A percentile compares a stretch with the other conserved stretches of the same genome.
Evolutionary conservation across 257 asterid species (phyloP).

Genomic region (Solanum medicagineum): DNA sequence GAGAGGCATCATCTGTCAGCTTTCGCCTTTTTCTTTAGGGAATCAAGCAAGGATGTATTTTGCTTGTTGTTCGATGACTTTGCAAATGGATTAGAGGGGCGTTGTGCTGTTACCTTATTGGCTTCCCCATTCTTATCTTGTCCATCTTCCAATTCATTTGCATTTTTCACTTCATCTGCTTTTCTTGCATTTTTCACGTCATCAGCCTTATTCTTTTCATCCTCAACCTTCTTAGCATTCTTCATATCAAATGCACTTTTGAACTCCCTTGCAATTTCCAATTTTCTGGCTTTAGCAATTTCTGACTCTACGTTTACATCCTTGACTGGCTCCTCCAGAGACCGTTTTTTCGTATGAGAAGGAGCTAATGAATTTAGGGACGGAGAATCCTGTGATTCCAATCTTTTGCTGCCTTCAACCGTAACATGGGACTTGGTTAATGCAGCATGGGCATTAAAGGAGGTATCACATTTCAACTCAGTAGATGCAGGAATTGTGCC

Average conservation of each 20-base stretch:
- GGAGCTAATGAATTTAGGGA: constrained; percentile 16
- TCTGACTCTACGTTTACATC: constrained; percentile 19
- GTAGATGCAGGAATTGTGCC: constrained; percentile 7
- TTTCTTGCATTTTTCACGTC: background rate
- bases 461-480: constrained; percentile 10
- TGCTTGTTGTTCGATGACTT: constrained; percentile 49
- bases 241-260: constrained; percentile 9
- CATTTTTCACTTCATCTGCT: background rate
- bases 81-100: constrained; percentile 81
- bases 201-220: background rate
- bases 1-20: background rate
- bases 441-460: constrained; percentile 12
- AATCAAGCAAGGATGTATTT: constrained; percentile 44
- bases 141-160: background rate
- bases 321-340: constrained; percentile 21
- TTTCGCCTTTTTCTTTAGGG: constrained; percentile 55
- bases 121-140: constrained; percentile 8
- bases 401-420: constrained; percentile 26
- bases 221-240: background rate
- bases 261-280: constrained; percentile 22
- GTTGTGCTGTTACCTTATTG: constrained; percentile 15
- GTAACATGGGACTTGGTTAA: constrained; percentile 11
- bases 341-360: constrained; percentile 12
- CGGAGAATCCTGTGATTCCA: constrained; percentile 20
- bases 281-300: constrained; percentile 10